phyloP scores from a whole-genome alignment of 441 rosid species.

The Adansonia rubrostipa region DNA sequence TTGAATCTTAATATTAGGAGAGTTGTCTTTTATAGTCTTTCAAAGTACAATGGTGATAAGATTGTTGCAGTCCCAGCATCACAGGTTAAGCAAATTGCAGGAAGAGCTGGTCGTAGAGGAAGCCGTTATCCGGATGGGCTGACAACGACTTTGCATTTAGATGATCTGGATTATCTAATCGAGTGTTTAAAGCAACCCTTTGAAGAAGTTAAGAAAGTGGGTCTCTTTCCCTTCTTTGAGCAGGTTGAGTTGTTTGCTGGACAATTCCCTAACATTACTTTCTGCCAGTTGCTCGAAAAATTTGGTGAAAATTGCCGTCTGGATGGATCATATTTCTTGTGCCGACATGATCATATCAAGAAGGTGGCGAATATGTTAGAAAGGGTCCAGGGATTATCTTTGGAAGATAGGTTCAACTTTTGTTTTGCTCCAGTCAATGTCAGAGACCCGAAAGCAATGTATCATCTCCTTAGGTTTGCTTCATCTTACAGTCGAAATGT shows the following conservation, averaged over 20 bases:
- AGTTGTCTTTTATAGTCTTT: slow-evolving; percentile 73
- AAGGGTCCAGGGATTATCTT: slow-evolving; percentile 69
- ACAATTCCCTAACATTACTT: slow-evolving; percentile 59
- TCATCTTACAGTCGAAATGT: slow-evolving; percentile 62
- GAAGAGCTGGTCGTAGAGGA: slow-evolving; percentile 97
- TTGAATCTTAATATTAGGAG: slow-evolving; percentile 91
- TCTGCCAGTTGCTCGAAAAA: slow-evolving; percentile 74
- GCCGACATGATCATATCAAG: slow-evolving; percentile 80
- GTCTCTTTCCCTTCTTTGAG: slow-evolving; percentile 91
- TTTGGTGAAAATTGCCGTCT: slow-evolving; percentile 81
- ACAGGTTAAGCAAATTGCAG: slow-evolving; percentile 95
- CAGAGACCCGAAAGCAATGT: slow-evolving; percentile 91
- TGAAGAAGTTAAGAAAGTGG: slow-evolving; percentile 74
- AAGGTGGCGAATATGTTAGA: slow-evolving; percentile 96
- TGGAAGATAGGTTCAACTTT: slow-evolving; percentile 92
- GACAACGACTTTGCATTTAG: slow-evolving; percentile 73
- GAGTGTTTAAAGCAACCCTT: slow-evolving; percentile 90
- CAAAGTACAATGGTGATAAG: slow-evolving; percentile 88
- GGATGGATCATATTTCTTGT: slow-evolving; percentile 85
- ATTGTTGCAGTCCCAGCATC: slow-evolving; percentile 80
- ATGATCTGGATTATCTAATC: slow-evolving; percentile 74
- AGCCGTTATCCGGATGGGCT: slow-evolving; percentile 90
- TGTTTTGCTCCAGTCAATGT: slow-evolving; percentile 92
- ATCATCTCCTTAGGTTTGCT: slow-evolving; percentile 80
- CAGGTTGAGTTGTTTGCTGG: slow-evolving; percentile 92